Evolutionary conservation across 441 rosid genomes (phyloP), one percentile per base, ranked within the genome.

Genomic region (Pelargonium cotyledonis): DNA sequence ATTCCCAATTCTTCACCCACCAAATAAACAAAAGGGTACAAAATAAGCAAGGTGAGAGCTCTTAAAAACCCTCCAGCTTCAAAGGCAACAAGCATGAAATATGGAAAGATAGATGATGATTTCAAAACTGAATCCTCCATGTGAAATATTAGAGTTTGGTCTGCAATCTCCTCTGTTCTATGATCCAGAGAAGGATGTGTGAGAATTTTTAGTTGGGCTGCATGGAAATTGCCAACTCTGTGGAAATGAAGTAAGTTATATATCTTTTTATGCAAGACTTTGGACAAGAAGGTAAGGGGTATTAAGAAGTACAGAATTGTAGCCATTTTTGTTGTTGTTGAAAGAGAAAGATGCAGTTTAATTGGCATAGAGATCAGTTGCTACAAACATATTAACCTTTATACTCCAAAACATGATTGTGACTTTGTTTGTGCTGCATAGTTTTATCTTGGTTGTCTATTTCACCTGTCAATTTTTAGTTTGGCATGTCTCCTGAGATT

Each of bases 81-180:
- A 31, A 87, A 85, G 58, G 92, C 88, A 6, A 87, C 92, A 10
- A 85, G 78, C 92, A 90, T 87, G 84, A 87, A 90, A 81, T 85
- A 88, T 38, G 96, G 87, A 67, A 90, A 88, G 44, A 75, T 60
- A 10, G 84, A 80, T 46, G 77, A 43, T 51, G 90, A 82, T 65
- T 76, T 85, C 65, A 90, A 71, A 40, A 88, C 63, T 19, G 89
- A 76, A 57, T 81, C 84, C 76, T 85, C 87, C 3, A 87, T 63
- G 71, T 88, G 79, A 70, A 87, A 85, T 62, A 90, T 71, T 69
- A 85, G 12, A 0, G 86, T 78, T 53, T 79, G 74, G 41, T 70
- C 15, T 70, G 71, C 40, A 35, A 70, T 26, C 10, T 68, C 65
- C 12, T 65, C 41, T 29, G 53, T 11, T 35, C 26, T 43, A 2